Base-by-base conservation (phyloP, 768 basidiomycete species). In the Auriscalpium microsporum region DNA sequence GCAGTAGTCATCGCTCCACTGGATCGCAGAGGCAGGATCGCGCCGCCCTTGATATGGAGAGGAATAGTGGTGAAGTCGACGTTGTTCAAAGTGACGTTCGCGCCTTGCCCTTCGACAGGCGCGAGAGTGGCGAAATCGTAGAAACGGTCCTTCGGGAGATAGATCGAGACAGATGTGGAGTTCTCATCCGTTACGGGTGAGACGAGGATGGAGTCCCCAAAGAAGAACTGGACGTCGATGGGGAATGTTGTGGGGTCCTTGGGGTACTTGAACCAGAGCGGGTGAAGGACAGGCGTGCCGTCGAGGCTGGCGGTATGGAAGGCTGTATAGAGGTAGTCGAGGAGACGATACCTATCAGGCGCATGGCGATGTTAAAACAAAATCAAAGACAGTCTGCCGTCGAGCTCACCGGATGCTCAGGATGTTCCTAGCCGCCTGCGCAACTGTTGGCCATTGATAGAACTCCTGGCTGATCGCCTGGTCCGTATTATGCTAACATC, bases 311-410 rank as follows among this genome's bases (percentile, higher is more conserved):
- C 80, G 48, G 73, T 66, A 64, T 86, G 83, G 75, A 87, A 81
- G 3, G 82, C 76, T 8, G 86, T 87, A 67, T 84, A 87, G 55
- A 87, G 65, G 68, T 87, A 87, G 64, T 87, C 86, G 48, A 87
- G 62, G 5, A 87, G 72, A 51, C 83, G 83, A 61, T 86, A 85
- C 14, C 82, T 84, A 45, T 21, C 21, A 33, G 47, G 21, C 8
- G 10, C 17, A 16, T 19, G 54, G 6, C 51, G 38, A 33, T 37
- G 40, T n/a, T 14, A 44, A 19, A 48, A 10, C 10, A 47, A 19
- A 16, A 9, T 2, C 14, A 2, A 17, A 8, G n/a, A n/a, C 13
- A 37, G 14, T 7, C 16, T 28, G 14, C 4, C 28, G 7, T 5
- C 7, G 28, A 28, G 28, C 74, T 16, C 55, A 83, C 80, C 85